Percentiles rank a stretch among this genome's conserved stretches.
phyloP scores from a whole-genome alignment of 2,329 filamentous ascomycete species.

The Myotisia sp. region DNA sequence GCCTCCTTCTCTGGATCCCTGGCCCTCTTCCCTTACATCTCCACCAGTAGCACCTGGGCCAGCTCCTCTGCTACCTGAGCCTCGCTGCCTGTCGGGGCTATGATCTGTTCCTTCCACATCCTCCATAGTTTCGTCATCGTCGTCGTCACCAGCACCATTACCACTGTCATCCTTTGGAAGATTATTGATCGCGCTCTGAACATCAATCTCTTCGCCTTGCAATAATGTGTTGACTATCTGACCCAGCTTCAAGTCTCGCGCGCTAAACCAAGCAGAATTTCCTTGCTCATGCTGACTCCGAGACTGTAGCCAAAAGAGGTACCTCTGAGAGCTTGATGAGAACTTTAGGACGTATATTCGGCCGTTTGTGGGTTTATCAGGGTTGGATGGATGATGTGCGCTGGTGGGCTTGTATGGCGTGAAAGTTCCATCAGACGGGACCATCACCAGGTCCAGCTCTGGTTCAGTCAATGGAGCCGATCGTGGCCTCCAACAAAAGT shows the following conservation, averaged over 20 bases:
- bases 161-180: constrained; percentile 38
- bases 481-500: constrained; percentile 94
- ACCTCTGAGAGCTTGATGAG: constrained; percentile 72
- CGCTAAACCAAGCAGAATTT: constrained; percentile 67
- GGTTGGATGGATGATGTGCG: constrained; percentile 42
- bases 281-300: constrained; percentile 60
- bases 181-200: constrained; percentile 55
- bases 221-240: constrained; percentile 73
- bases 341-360: constrained; percentile 92
- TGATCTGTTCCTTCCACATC: constrained; percentile 53
- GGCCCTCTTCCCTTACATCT: constrained; percentile 80
- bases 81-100: constrained; percentile 39
- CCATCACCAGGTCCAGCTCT: constrained; percentile 83
- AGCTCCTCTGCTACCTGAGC: constrained; percentile 60
- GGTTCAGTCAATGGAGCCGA: constrained; percentile 54
- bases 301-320: constrained; percentile 95
- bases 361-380: constrained; percentile 59
- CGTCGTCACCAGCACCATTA: constrained; percentile 43
- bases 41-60: constrained; percentile 78
- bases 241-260: constrained; percentile 72
- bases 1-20: constrained; percentile 77
- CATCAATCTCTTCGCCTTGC: constrained; percentile 77
- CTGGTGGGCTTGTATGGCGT: constrained; percentile 56
- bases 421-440: constrained; percentile 79
- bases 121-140: constrained; percentile 65